Evolutionary conservation across 805 yeast species (phyloP).

Genomic region (Kazachstania kunashirensis): DNA sequence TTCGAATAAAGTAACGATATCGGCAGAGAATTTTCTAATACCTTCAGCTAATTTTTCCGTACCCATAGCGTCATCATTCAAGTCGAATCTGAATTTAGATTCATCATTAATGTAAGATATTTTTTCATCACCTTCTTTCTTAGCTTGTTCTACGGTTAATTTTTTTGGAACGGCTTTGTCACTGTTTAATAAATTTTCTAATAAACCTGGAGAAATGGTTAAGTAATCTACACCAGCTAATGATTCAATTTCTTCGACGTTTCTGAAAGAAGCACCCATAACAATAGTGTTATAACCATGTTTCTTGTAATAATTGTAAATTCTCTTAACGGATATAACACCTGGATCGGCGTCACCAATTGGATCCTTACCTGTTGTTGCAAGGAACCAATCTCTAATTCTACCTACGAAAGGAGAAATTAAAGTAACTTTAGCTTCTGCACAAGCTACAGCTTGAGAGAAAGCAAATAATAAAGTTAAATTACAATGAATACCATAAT

Average conservation of each 20-base stretch:
- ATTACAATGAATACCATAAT: conserved; percentile 89
- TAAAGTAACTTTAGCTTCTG: conserved; percentile 92
- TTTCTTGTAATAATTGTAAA: conserved; percentile 97
- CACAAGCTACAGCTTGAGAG: conserved; percentile 97
- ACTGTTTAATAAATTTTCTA: conserved; percentile 80
- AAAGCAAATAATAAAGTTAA: conserved; percentile 91
- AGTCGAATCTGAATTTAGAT: conserved; percentile 74
- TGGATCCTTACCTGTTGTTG: conserved; percentile 82
- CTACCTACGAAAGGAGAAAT: conserved; percentile 99
- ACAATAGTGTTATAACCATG: conserved; percentile 93
- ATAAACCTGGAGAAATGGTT: conserved; percentile 87
- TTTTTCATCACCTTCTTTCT: conserved; percentile 45
- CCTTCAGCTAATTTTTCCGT: conserved; percentile 96
- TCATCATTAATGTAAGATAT: conserved; percentile 78
- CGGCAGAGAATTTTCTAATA: conserved; percentile 93
- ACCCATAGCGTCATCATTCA: conserved; percentile 97
- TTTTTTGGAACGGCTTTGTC: conserved; percentile 69
- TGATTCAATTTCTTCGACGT: conserved; percentile 87
- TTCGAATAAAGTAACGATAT: conserved; percentile 67
- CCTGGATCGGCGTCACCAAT: conserved; percentile 81
- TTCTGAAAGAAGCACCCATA: conserved; percentile 99
- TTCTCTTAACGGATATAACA: conserved; percentile 77
- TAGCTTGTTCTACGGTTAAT: conserved; percentile 62
- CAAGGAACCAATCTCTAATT: conserved; percentile 97
- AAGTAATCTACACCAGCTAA: conserved; percentile 95